phyloP scores from a whole-genome alignment of 108 stramenopile genomes.

The Nitzschia sp. region DNA sequence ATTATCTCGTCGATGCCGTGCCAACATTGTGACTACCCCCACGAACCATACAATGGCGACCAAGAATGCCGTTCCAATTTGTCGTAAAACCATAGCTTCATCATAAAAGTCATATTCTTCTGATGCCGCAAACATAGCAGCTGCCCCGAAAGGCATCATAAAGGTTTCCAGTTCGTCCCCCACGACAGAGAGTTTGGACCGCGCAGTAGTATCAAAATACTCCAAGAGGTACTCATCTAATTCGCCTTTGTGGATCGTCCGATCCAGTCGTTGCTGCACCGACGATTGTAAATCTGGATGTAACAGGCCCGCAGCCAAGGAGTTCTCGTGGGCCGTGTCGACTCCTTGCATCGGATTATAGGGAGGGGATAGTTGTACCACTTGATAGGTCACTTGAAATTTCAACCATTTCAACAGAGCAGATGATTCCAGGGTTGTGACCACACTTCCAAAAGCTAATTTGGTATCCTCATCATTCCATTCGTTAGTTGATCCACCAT shows the following conservation, averaged over 20 bases:
- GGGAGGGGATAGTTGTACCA: neutral
- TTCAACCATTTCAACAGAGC: neutral
- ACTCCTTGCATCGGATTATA: no score
- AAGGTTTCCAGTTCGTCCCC: slow-evolving; percentile 4
- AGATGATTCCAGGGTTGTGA: no score
- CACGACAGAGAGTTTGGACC: neutral
- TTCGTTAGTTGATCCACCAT: no score
- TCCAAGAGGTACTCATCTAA: neutral
- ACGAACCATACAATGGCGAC: neutral
- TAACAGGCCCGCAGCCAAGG: no score
- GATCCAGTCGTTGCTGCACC: neutral
- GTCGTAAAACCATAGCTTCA: neutral
- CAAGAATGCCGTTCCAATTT: neutral
- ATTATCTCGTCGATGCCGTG: neutral
- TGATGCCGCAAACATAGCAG: neutral
- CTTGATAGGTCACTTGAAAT: slow-evolving; percentile 6
- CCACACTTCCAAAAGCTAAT: no score
- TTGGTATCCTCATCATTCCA: no score
- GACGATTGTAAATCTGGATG: neutral
- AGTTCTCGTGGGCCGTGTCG: no score
- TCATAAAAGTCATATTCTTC: neutral
- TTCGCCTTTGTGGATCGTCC: neutral
- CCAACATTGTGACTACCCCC: neutral
- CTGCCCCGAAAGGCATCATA: no score
- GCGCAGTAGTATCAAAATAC: neutral